Base-by-base conservation (phyloP, 1,284 basidiomycete species). In the Ceratobasidium sp. region DNA sequence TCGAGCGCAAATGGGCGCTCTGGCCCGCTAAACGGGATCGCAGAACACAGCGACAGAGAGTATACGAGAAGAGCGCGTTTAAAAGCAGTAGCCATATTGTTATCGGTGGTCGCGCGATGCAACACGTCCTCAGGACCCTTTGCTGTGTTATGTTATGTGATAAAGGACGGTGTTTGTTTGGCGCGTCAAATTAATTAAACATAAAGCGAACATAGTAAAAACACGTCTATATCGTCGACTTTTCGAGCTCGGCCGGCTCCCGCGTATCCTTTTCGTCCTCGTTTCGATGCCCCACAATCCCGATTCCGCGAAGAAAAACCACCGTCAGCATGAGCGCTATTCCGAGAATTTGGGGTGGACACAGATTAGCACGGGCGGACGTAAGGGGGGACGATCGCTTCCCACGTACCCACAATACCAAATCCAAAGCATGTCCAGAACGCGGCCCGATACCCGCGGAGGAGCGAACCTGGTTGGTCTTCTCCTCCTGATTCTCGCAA, bases 351-450 rank as follows among this genome's bases (percentile, higher is more conserved):
- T 30, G 56, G 56, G 56, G 46, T 46, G 40, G 46, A 46, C 18
- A 36, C 28, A 51, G n/a, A 63, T 72, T 38, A 64, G 42, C 53
- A 62, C 16, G 21, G 25, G 40, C 40, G 18, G 46, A 54, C 40
- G 21, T 14, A 18, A 25, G 60, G 7, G 48, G 28, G 49, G 14
- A 21, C 33, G 44, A 36, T n/a, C 46, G 12, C 46, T 74, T 30
- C 70, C 38, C 54, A 71, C 25, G 30, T 74, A 87, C 88, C 87
- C 18, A 86, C 74, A 38, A 86, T 79, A 0, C 85, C 85, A 77
- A 91, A 90, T 21, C 82, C 86, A 73, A 88, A 88, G 14, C 80
- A 80, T 0, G 84, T 83, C 88, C 89, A 92, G 76, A 88, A 86
- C 18, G 89, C 88, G 18, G 84, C 83, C 51, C 83, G 81, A 76